Base-by-base conservation (phyloP, 1,284 basidiomycete species). In the Ustilago curta region DNA sequence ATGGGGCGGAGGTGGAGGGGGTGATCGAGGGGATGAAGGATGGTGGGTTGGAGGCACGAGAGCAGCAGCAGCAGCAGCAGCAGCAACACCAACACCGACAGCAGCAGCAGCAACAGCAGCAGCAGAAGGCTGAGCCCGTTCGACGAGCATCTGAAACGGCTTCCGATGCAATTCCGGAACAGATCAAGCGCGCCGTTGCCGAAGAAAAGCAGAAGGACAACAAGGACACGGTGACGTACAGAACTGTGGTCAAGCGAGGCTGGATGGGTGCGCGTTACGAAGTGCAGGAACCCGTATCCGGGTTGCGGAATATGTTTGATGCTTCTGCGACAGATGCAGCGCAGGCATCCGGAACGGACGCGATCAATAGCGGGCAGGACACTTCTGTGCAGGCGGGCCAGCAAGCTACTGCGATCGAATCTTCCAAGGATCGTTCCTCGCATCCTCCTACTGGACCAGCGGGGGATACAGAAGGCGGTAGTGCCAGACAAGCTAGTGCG, bases 201-300 rank as follows among this genome's bases (percentile, higher is more conserved):
- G 54, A 39, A 11, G 23, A 47, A 29, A 12, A 8, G 5, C 45
- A 19, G 4, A 32, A n/a, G 8, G 37, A 69, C 3, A 52, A 27
- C 25, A 48, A 69, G 9, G 29, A 49, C 21, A 67, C 72, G 1
- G 44, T 74, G 32, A 75, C 59, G 1, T 67, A 70, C 60, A 43
- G 64, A 16, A 75, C 69, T 2, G 63, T 76, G 0, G 47, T 60
- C 40, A 76, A 76, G 44, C 68, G 73, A n/a, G 73, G 73, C 32
- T 76, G 73, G 73, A 63, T 76, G 54, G 73, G 73, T 9, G 60
- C 57, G 4, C 53, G 64, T 0, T 76, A 76, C 43, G 69, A 76
- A 45, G 73, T 76, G 25, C 60, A 76, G 21, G 73, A 71, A 29
- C 68, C 60, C 3, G 35, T 71, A 0, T 27, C 49, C 3, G 49